Conservation (phyloP, 352 stramenopile species). For the Saprolegnia diclina region DNA sequence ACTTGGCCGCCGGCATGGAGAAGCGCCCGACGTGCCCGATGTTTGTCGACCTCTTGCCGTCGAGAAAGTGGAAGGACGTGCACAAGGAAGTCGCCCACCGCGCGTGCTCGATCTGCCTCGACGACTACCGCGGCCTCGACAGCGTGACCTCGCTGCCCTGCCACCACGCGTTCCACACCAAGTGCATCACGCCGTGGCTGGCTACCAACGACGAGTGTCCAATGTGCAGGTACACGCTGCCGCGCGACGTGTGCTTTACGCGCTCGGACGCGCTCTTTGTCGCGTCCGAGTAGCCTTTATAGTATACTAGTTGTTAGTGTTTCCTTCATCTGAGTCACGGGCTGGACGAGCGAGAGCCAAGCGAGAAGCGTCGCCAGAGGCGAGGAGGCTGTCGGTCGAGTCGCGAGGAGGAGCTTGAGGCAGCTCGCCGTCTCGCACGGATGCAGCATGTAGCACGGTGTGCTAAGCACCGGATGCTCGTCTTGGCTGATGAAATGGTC, state of each 20-base stretch:
- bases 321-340: conserved; percentile 42
- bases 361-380: conserved; percentile 34
- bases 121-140: conserved; percentile 8
- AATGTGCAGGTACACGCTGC: conserved; percentile 6
- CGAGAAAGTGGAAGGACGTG: conserved; percentile 7
- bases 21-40: conserved; percentile 3
- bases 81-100: not conserved
- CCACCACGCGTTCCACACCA: not conserved
- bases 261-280: not conserved
- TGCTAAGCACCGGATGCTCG: conserved; percentile 58
- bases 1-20: not conserved
- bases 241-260: not conserved
- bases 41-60: conserved; percentile 10
- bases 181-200: conserved; percentile 7
- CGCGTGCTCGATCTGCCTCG: conserved; percentile 1
- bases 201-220: conserved; percentile 1
- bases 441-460: conserved; percentile 67
- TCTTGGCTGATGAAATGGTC: conserved; percentile 51
- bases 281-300: not conserved
- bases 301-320: not conserved
- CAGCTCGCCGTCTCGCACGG: conserved; percentile 66
- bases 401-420: conserved; percentile 55
- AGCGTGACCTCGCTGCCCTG: not conserved
- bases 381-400: too few species aligned
- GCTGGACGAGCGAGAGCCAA: conserved; percentile 73